Conservation (phyloP, 257 asterid genomes). For the Capsicum baccatum region DNA sequence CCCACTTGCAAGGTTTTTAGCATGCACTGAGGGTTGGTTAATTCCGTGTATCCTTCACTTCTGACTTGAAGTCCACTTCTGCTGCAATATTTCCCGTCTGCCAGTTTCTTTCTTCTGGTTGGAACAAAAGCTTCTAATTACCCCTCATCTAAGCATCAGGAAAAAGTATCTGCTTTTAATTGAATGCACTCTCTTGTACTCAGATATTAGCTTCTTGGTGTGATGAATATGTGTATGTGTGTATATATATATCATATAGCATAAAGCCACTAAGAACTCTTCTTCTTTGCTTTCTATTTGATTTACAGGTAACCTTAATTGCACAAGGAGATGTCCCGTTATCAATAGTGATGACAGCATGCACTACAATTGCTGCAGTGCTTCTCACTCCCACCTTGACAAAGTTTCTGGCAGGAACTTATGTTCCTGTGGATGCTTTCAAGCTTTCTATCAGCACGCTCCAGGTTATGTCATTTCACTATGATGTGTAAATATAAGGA, state of each 20-base stretch:
- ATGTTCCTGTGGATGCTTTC: conserved; percentile 74
- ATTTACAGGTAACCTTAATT: conserved; percentile 86
- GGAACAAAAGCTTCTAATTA: neutral
- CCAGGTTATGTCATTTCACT: conserved; percentile 57
- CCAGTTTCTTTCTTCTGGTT: neutral
- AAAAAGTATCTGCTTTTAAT: neutral
- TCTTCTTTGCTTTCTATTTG: conserved; percentile 49
- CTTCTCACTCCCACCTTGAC: conserved; percentile 81
- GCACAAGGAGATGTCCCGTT: conserved; percentile 92
- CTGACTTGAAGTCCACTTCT: neutral
- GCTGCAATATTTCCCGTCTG: neutral
- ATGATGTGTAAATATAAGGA: neutral
- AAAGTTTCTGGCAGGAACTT: conserved; percentile 83
- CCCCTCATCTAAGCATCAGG: too few relatives aligned
- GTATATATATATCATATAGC: neutral
- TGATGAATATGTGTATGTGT: neutral
- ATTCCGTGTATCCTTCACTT: neutral
- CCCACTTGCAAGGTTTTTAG: neutral
- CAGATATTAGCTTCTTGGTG: neutral
- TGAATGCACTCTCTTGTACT: conserved; percentile 18
- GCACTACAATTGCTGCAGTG: conserved; percentile 88
- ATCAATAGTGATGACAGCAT: conserved; percentile 86
- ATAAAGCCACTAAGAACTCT: neutral
- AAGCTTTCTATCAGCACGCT: conserved; percentile 87
- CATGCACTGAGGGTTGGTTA: neutral